Evolutionary conservation across 495 filamentous ascomycete species (phyloP).

Genomic region (Lepidopterella palustris): DNA sequence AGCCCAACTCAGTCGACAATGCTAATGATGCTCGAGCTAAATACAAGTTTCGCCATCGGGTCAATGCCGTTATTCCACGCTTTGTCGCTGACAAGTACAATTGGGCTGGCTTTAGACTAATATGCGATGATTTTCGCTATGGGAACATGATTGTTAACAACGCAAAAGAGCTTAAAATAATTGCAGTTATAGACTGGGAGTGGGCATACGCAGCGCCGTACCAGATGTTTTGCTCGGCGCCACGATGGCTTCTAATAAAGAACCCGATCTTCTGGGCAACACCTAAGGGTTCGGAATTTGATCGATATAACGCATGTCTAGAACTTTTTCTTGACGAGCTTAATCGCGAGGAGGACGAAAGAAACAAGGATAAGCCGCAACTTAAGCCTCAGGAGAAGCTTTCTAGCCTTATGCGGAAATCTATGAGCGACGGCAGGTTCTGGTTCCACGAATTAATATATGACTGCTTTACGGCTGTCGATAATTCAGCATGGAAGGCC

Average conservation of each 20-base stretch:
- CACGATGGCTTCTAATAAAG: constrained; percentile 4
- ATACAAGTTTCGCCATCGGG: constrained; percentile 11
- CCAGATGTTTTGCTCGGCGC: constrained; percentile 4
- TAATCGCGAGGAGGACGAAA: not conserved
- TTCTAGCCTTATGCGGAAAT: constrained; percentile 4
- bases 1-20: constrained; percentile 12
- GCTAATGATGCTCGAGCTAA: constrained; percentile 15
- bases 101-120: constrained; percentile 11
- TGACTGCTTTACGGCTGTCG: constrained; percentile 2
- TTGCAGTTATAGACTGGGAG: constrained; percentile 12
- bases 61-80: constrained; percentile 10
- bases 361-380: not conserved
- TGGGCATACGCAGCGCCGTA: constrained; percentile 7
- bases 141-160: constrained; percentile 17
- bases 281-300: not conserved
- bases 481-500: constrained; percentile 10
- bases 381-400: no score
- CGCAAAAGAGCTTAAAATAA: constrained; percentile 11
- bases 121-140: constrained; percentile 16
- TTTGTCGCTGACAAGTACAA: constrained; percentile 9
- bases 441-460: constrained; percentile 13
- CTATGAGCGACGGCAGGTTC: constrained; percentile 13
- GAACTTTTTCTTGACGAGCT: constrained; percentile 3
- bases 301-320: constrained; percentile 1
- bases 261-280: not conserved